Percentiles rank a stretch among this genome's conserved stretches.
Conservation (phyloP, 2,329 filamentous ascomycete genomes). For the Rutstroemia sp. region DNA sequence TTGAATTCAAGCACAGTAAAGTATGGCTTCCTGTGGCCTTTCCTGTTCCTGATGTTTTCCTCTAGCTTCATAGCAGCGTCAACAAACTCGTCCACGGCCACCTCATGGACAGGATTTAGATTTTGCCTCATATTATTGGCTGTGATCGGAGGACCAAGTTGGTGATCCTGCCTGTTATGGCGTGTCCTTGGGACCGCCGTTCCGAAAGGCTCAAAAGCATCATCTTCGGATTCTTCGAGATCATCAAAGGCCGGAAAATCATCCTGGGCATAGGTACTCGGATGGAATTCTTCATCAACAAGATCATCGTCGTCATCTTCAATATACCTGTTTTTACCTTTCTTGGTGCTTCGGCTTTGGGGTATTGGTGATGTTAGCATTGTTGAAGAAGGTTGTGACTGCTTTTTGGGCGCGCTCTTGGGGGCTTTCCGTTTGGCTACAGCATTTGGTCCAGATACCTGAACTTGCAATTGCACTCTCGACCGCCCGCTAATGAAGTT, state of each 20-base stretch:
- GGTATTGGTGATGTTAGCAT: slow-evolving; percentile 44
- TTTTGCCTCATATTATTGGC: slow-evolving; percentile 45
- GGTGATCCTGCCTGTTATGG: slow-evolving; percentile 4
- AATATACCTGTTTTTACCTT: slow-evolving; percentile 27
- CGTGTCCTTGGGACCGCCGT: slow-evolving; percentile 27
- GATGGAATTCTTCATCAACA: slow-evolving; percentile 1
- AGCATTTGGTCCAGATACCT: slow-evolving; percentile 20
- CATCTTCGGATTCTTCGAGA: slow-evolving; percentile 29
- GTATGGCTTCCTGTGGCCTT: slow-evolving; percentile 46
- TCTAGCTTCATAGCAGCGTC: slow-evolving; percentile 51
- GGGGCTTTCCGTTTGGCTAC: slow-evolving; percentile 30
- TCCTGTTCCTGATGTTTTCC: slow-evolving; percentile 53
- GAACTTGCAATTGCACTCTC: slow-evolving; percentile 25
- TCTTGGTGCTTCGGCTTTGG: slow-evolving; percentile 14
- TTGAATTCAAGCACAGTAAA: slow-evolving; percentile 66
- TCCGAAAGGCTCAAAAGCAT: slow-evolving; percentile 26
- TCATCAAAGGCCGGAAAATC: slow-evolving; percentile 41
- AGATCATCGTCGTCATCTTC: slow-evolving; percentile 1
- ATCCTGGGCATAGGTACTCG: slow-evolving; percentile 31
- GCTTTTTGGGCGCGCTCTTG: slow-evolving; percentile 11
- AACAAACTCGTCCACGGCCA: slow-evolving; percentile 60
- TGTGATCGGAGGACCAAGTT: slow-evolving; percentile 52
- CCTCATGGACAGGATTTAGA: slow-evolving; percentile 52
- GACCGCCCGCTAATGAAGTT: slow-evolving; percentile 23
- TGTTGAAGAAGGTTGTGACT: slow-evolving; percentile 45